Evolutionary conservation across 768 basidiomycete species (phyloP), one percentile per base, ranked within the genome.

Genomic region (Boletus sp.): DNA sequence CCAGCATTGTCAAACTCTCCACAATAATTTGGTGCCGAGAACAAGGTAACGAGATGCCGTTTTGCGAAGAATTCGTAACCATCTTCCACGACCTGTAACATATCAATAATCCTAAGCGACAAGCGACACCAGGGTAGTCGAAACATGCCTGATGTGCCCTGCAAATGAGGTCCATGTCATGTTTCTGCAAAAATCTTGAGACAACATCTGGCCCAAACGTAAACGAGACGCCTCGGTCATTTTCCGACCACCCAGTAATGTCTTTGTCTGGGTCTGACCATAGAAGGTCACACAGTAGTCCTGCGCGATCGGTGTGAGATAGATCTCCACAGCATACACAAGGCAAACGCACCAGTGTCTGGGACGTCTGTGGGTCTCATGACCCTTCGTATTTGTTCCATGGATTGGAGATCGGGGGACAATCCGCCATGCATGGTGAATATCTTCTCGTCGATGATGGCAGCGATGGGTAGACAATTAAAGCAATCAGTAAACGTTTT

Each of bases 401-500:
- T 97, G 68, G 91, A 93, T 78, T 98, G 95, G 57, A 99, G 78
- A 74, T 98, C 96, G 42, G 96, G 96, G 72, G 91, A 94, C 62
- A 98, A 79, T 47, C 96, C 96, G 51, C 96, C 96, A 67, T 98
- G 96, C 96, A 98, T 98, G 47, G 94, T 97, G 74, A 99, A 98
- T 71, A 99, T 99, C 79, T 98, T 99, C 76, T 98, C 96, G 76
- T 98, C 96, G 72, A 99, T 98, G 75, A 99, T 98, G 64, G 96
- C 96, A 45, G 96, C 96, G 72, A 99, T 98, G 35, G 96, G 96
- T 61, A 98, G 79, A 72, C 96, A 98, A 78, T 99, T 99, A 83
- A 99, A 99, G 77, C 96, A 98, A 72, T 99, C 96, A 55, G 96
- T 99, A 75, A 99, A 99, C 34, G 96, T 99, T 82, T 99, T 99